These are phyloP conservation scores for Saururus chinensis DNA, from an alignment of 164 flowering plant genomes.

Conservation along the genomic window DNA sequence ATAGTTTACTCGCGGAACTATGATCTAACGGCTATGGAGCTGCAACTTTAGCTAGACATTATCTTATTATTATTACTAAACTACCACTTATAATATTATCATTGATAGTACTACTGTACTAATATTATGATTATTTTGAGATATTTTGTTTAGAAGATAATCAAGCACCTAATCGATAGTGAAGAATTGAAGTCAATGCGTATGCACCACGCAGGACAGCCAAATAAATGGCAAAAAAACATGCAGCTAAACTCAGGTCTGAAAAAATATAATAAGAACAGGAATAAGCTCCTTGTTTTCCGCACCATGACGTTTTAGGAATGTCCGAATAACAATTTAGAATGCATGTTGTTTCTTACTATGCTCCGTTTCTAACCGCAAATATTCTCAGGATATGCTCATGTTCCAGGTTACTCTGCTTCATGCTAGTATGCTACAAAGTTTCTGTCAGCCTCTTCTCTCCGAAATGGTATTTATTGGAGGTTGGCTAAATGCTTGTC, in stretches of 20 bases:
- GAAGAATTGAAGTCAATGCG: too few species aligned
- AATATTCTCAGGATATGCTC: neutral
- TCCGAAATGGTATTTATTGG: neutral
- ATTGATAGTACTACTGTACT: too few species aligned
- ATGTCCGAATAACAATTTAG: neutral
- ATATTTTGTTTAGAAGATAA: too few species aligned
- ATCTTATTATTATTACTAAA: too few species aligned
- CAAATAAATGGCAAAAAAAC: neutral
- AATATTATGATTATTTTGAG: too few species aligned
- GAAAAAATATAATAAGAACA: neutral
- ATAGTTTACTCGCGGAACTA: too few species aligned
- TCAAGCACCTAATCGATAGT: too few species aligned
- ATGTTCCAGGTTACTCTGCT: constrained; percentile 4
- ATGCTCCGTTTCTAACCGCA: neutral
- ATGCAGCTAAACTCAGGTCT: neutral
- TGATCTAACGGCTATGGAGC: too few species aligned
- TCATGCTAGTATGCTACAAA: neutral
- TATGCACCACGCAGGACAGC: too few species aligned
- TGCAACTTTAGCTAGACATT: too few species aligned
- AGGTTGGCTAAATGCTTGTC: neutral
- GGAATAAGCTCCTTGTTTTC: neutral
- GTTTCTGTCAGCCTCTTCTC: neutral
- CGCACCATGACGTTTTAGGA: neutral
- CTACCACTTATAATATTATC: too few species aligned
- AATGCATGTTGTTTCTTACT: neutral